A percentile compares a stretch with the other conserved stretches of the same genome.
phyloP scores from a whole-genome alignment of 2,329 filamentous ascomycete genomes.

The Thermothelomyces thermophilus region DNA sequence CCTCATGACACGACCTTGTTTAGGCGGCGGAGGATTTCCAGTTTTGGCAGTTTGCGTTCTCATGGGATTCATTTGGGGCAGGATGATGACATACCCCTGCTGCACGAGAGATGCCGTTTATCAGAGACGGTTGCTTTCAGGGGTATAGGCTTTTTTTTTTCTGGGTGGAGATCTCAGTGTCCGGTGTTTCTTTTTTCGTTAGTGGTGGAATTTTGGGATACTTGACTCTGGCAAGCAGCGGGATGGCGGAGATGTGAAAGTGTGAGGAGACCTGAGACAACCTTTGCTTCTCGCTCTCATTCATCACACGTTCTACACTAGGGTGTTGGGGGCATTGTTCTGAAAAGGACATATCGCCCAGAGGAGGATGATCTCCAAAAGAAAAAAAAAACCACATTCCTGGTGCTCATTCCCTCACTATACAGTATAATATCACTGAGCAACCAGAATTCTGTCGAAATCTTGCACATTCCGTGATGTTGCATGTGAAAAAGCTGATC shows the following conservation, averaged over 20 bases:
- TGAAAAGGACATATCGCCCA: background rate
- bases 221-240: background rate
- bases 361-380: constrained; percentile 5
- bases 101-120: constrained; percentile 2
- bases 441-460: constrained; percentile 4
- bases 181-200: background rate
- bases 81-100: constrained; percentile 3
- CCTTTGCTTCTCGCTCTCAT: constrained; percentile 18
- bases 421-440: constrained; percentile 12
- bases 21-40: constrained; percentile 9
- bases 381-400: background rate
- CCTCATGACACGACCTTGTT: constrained; percentile 12
- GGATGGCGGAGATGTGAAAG: background rate
- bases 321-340: constrained; percentile 5
- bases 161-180: constrained; percentile 8
- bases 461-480: background rate
- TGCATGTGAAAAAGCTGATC: background rate
- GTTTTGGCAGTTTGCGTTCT: constrained; percentile 9
- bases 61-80: constrained; percentile 6
- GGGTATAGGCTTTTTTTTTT: constrained; percentile 5
- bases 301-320: constrained; percentile 9
- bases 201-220: background rate
- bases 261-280: constrained; percentile 2
- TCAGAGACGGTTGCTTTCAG: constrained; percentile 1
- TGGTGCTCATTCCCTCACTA: constrained; percentile 16